phyloP scores from a whole-genome alignment of 768 basidiomycete genomes.

The Serendipita vermifera region DNA sequence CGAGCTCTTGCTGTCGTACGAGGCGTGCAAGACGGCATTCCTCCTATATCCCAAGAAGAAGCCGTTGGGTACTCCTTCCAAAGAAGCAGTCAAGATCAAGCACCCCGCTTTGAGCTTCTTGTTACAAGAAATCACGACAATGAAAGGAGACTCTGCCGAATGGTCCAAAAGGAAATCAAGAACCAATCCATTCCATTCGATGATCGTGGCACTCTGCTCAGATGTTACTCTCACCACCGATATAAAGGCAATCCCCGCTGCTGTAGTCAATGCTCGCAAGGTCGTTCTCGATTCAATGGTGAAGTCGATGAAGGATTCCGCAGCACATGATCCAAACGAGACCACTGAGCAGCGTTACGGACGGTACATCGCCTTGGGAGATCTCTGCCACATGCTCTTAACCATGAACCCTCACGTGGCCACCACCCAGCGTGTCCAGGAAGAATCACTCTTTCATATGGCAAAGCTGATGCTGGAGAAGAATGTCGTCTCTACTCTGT shows the following conservation, averaged over 20 bases:
- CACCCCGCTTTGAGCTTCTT: conserved; percentile 64
- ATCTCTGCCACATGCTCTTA: conserved; percentile 78
- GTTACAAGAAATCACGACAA: conserved; percentile 60
- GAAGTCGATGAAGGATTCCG: conserved; percentile 71
- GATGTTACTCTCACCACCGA: conserved; percentile 58
- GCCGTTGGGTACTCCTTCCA: conserved; percentile 44
- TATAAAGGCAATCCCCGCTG: conserved; percentile 60
- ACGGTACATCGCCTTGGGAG: conserved; percentile 70
- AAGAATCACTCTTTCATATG: conserved; percentile 76
- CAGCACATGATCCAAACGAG: conserved; percentile 40
- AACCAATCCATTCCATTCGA: conserved; percentile 32
- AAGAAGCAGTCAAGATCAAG: conserved; percentile 51
- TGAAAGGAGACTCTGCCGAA: conserved; percentile 18
- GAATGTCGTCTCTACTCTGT: conserved; percentile 81
- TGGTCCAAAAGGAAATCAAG: conserved; percentile 20
- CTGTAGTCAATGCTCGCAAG: conserved; percentile 83
- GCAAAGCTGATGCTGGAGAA: conserved; percentile 99
- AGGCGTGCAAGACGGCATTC: conserved; percentile 79
- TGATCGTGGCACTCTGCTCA: conserved; percentile 85
- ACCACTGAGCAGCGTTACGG: conserved; percentile 64
- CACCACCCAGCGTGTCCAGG: conserved; percentile 39
- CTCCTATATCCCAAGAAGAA: conserved; percentile 57
- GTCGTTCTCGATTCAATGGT: conserved; percentile 81
- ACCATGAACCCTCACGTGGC: conserved; percentile 55
- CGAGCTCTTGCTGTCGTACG: conserved; percentile 87